Percentiles rank a stretch among this genome's conserved stretches.
These are phyloP conservation scores for Cryphonectria radicalis DNA, from an alignment of 2,329 filamentous ascomycete species.

Conservation along the genomic window DNA sequence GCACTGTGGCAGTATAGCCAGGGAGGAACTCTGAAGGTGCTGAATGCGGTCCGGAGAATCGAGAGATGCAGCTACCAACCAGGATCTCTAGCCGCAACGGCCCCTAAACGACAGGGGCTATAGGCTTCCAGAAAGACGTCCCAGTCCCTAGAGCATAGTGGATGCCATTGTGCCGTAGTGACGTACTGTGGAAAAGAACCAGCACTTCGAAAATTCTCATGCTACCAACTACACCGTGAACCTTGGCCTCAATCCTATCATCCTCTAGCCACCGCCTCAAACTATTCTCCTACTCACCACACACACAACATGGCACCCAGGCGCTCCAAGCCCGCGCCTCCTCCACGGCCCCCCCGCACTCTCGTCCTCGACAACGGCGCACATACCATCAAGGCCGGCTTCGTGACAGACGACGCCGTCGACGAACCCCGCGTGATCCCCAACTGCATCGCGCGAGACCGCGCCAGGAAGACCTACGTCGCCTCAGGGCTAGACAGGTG, in stretches of 20 bases:
- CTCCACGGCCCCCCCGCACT: conserved; percentile 64
- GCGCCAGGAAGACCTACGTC: conserved; percentile 78
- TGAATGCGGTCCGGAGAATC: background rate
- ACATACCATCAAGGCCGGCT: conserved; percentile 88
- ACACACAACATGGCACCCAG: conserved; percentile 31
- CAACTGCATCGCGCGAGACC: conserved; percentile 86
- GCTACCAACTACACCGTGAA: background rate
- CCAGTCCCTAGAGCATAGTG: no score
- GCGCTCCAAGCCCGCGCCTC: conserved; percentile 57
- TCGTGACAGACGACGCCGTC: conserved; percentile 55
- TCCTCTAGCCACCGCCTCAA: background rate
- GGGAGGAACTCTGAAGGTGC: background rate
- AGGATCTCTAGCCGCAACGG: conserved; percentile 1
- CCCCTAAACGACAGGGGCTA: background rate
- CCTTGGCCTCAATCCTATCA: background rate
- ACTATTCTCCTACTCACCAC: background rate
- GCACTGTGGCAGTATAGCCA: background rate
- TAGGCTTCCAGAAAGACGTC: background rate
- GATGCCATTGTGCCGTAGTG: background rate
- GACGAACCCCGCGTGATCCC: conserved; percentile 73
- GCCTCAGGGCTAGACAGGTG: conserved; percentile 79
- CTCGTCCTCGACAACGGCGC: conserved; percentile 94
- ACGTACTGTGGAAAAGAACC: background rate
- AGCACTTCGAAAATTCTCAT: background rate
- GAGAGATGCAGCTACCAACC: background rate